Conservation (phyloP, 495 filamentous ascomycete genomes). For the Trichoderma parareesei region DNA sequence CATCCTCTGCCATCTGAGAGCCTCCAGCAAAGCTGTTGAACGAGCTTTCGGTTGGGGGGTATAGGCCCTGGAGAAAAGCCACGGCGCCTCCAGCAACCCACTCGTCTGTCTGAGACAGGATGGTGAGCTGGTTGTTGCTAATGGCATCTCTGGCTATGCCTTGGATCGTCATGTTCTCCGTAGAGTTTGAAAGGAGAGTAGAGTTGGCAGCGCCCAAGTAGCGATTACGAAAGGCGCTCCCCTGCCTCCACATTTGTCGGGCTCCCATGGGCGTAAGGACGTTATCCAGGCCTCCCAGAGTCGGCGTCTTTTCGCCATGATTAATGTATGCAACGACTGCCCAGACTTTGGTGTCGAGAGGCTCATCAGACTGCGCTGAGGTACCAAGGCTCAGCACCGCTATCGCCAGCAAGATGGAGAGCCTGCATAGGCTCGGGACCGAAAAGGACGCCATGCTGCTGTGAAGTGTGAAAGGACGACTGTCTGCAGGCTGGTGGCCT, state of each 20-base stretch:
- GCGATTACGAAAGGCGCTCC: conserved; percentile 26
- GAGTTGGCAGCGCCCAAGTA: conserved; percentile 24
- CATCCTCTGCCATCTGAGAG: conserved; percentile 19
- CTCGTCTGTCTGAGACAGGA: conserved; percentile 26
- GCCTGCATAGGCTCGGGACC: not conserved
- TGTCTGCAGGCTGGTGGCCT: too few species aligned
- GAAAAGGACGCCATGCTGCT: not conserved
- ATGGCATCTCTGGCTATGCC: conserved; percentile 28
- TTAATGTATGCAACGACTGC: conserved; percentile 33
- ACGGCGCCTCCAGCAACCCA: conserved; percentile 26
- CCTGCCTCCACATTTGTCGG: conserved; percentile 31
- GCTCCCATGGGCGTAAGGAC: conserved; percentile 35
- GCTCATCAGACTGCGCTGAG: conserved; percentile 19
- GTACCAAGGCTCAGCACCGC: not conserved
- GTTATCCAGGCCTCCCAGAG: conserved; percentile 13
- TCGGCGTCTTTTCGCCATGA: conserved; percentile 35
- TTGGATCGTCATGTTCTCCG: conserved; percentile 22
- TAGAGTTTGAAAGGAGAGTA: conserved; percentile 13
- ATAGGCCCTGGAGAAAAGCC: conserved; percentile 37
- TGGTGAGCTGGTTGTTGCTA: conserved; percentile 30
- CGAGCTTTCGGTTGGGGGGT: conserved; percentile 25
- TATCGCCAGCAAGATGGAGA: not conserved
- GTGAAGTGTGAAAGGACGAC: not conserved
- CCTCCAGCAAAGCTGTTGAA: conserved; percentile 25
- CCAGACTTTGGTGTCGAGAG: conserved; percentile 32